Base-by-base conservation (phyloP, 2,329 filamentous ascomycete species). In the Aspergillus sp. region DNA sequence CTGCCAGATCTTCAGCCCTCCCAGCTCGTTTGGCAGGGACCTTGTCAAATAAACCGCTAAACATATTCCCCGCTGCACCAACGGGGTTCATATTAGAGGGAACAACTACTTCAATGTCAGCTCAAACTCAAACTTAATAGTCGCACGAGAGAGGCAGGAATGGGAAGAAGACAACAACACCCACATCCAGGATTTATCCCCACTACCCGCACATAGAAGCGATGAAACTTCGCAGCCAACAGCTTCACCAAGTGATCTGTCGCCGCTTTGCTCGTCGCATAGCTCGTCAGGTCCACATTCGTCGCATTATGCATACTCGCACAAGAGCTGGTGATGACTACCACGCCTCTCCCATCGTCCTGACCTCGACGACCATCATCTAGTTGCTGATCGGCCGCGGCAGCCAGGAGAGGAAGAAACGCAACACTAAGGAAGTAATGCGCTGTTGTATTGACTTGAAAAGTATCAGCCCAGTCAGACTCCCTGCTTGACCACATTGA, bases 261-360 rank as follows among this genome's bases (percentile, higher is more conserved):
- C 0, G 80, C 82, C 1, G 82, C 82, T 63, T 84, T 84, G 63
- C 80, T 84, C 0, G 78, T 68, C 0, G 81, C 81, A 61, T 84
- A 84, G 64, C 79, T 82, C 5, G 80, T 83, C 66, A 84, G 69
- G 61, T 84, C 82, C 3, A 84, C 74, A 63, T 84, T 84, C 1
- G 82, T 84, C 1, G 68, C 78, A 67, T 83, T 83, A 60, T 83
- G 81, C 76, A 83, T 79, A 66, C 80, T 82, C 2, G 82, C 81
- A 64, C 82, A 84, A 2, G 78, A 81, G 65, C 82, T 84, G 4
- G 81, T 83, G 4, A 84, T 71, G 4, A 83, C 71, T 15, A 83
- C 70, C 0, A 78, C 79, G 0, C 81, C 82, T 6, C 81, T 72
- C 7, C 82, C 81, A 25, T 78, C 69, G 28, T 72, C 77, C 57